Percentiles rank a stretch among this genome's conserved stretches.
Evolutionary conservation across 306 rosid genomes (phyloP).

Genomic region (Cucumis cinereus): DNA sequence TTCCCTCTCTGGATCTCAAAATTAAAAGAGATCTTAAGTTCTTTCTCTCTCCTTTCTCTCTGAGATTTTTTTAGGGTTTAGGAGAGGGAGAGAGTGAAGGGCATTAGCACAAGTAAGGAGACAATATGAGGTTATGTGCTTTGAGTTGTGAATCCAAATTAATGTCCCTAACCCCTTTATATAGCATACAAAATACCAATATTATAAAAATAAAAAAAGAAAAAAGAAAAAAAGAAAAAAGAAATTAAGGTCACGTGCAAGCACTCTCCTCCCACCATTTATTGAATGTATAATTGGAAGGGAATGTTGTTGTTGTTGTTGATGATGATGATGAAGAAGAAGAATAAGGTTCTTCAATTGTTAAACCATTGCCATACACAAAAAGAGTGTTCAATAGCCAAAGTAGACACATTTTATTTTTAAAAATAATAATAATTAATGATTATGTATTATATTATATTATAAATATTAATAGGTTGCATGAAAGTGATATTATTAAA

Average conservation of each 20-base stretch:
- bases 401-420: background rate
- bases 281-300: background rate
- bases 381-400: background rate
- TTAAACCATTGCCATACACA: constrained; percentile 4
- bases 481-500: constrained; percentile 3
- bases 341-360: constrained; percentile 25
- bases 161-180: background rate
- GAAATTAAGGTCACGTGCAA: constrained; percentile 3
- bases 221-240: no score
- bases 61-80: background rate
- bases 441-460: background rate
- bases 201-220: background rate
- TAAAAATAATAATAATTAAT: background rate
- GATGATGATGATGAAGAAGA: background rate
- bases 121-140: background rate
- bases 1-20: background rate
- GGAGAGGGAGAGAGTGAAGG: background rate
- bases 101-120: background rate
- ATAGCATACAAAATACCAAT: background rate
- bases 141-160: background rate
- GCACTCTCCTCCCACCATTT: constrained; percentile 21
- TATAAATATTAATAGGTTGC: background rate
- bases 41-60: background rate
- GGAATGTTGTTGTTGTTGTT: background rate
- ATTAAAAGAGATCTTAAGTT: background rate